These are phyloP conservation scores for Naematelia encephala DNA, from an alignment of 768 basidiomycete species.

Conservation along the genomic window DNA sequence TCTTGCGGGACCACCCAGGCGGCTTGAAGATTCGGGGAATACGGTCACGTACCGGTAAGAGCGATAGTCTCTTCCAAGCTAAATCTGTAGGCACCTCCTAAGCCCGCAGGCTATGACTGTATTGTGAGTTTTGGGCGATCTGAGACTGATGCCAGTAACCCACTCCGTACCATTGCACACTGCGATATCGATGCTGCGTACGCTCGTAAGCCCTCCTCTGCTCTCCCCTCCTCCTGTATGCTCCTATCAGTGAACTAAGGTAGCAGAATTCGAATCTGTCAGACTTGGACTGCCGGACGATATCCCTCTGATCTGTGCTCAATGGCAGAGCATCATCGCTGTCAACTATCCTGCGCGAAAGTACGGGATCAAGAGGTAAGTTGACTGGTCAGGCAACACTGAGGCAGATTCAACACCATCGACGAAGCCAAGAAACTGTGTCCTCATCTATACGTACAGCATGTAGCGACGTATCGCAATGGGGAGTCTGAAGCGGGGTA, in stretches of 20 bases:
- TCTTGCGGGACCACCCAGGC: neutral
- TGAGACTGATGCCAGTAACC: constrained; percentile 35
- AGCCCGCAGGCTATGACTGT: constrained; percentile 42
- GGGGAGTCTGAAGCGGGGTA: constrained; percentile 70
- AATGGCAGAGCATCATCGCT: constrained; percentile 64
- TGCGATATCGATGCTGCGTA: constrained; percentile 66
- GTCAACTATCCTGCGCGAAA: constrained; percentile 92
- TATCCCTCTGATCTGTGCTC: constrained; percentile 42
- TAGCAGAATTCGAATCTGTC: constrained; percentile 71
- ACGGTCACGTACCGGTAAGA: neutral
- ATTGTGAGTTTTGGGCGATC: constrained; percentile 20
- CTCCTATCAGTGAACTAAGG: neutral
- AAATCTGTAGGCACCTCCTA: constrained; percentile 28
- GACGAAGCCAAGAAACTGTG: constrained; percentile 77
- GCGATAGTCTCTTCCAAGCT: neutral
- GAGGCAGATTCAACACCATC: constrained; percentile 30
- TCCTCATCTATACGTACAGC: constrained; percentile 76
- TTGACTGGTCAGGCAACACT: constrained; percentile 33
- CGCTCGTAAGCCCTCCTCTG: constrained; percentile 50
- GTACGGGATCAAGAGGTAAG: constrained; percentile 90
- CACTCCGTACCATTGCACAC: constrained; percentile 68
- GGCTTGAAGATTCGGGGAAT: neutral
- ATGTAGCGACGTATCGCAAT: constrained; percentile 84
- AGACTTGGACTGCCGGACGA: constrained; percentile 61
- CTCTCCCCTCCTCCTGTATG: neutral